A percentile compares a stretch with the other conserved stretches of the same genome.
These are phyloP conservation scores for Debaryomyces singareniensis DNA, from an alignment of 1,139 yeast genomes.

Conservation along the genomic window DNA sequence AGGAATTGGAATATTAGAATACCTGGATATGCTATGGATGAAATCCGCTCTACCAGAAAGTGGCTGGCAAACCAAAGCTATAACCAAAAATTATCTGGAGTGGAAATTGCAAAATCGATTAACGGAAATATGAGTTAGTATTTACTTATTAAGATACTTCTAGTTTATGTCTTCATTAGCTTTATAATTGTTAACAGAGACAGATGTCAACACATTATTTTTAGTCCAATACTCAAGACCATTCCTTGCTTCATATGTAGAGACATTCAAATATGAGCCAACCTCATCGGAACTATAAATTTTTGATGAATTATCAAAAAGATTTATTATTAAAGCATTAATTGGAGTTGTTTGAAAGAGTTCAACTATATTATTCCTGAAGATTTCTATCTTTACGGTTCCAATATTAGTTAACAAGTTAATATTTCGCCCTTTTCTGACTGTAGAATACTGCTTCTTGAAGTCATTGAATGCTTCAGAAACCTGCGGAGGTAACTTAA, in stretches of 20 bases:
- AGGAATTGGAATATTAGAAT: slow-evolving; percentile 93
- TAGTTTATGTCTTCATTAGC: slow-evolving; percentile 11
- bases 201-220: slow-evolving; percentile 37
- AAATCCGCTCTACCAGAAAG: slow-evolving; percentile 75
- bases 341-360: slow-evolving; percentile 56
- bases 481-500: slow-evolving; percentile 42
- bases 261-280: slow-evolving; percentile 24
- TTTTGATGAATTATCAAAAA: slow-evolving; percentile 38
- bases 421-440: slow-evolving; percentile 55
- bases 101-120: slow-evolving; percentile 38
- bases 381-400: slow-evolving; percentile 49
- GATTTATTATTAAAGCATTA: slow-evolving; percentile 57
- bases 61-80: slow-evolving; percentile 72
- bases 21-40: slow-evolving; percentile 92
- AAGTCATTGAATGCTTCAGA: slow-evolving; percentile 35
- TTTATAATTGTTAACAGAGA: slow-evolving; percentile 21
- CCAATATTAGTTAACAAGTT: slow-evolving; percentile 59
- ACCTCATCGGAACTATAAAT: slow-evolving; percentile 22
- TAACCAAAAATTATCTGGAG: slow-evolving; percentile 63
- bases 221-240: slow-evolving; percentile 54
- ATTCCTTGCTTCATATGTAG: slow-evolving; percentile 28
- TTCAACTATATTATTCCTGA: slow-evolving; percentile 37
- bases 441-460: slow-evolving; percentile 28
- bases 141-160: no score
- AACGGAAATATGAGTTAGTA: slow-evolving; percentile 13